These are phyloP conservation scores for Rosa hybrid DNA, from an alignment of 331 rosid genomes.

Conservation along the genomic window DNA sequence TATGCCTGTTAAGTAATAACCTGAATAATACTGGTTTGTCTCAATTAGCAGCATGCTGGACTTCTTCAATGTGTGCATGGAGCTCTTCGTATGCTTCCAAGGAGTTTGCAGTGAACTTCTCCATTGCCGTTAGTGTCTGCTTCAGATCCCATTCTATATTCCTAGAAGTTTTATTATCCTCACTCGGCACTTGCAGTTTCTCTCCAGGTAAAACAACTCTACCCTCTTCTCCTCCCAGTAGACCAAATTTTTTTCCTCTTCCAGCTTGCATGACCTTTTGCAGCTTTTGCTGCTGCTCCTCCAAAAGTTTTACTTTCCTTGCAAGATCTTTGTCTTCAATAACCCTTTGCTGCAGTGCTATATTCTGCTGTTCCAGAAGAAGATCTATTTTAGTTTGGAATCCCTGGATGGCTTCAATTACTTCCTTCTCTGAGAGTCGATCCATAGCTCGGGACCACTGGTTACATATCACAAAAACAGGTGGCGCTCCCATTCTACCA, in stretches of 20 bases:
- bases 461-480: slow-evolving; percentile 56
- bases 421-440: slow-evolving; percentile 55
- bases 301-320: slow-evolving; percentile 46
- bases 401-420: slow-evolving; percentile 56
- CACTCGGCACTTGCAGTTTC: slow-evolving; percentile 29
- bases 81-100: slow-evolving; percentile 59
- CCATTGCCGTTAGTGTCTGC: slow-evolving; percentile 55
- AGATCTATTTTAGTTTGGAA: slow-evolving; percentile 39
- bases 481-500: slow-evolving; percentile 60
- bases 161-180: slow-evolving; percentile 16
- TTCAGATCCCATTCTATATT: slow-evolving; percentile 47
- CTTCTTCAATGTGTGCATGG: slow-evolving; percentile 44
- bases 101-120: slow-evolving; percentile 50
- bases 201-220: slow-evolving; percentile 2
- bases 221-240: slow-evolving; percentile 24
- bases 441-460: slow-evolving; percentile 70
- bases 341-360: slow-evolving; percentile 44
- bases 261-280: slow-evolving; percentile 44
- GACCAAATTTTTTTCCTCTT: slow-evolving; percentile 36
- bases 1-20: background rate
- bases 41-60: background rate
- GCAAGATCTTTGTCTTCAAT: slow-evolving; percentile 53
- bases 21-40: background rate
- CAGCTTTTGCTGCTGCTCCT: slow-evolving; percentile 59
- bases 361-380: slow-evolving; percentile 45